Base-by-base conservation (phyloP, 148 eudicot species). In the Fagopyrum esculentum region DNA sequence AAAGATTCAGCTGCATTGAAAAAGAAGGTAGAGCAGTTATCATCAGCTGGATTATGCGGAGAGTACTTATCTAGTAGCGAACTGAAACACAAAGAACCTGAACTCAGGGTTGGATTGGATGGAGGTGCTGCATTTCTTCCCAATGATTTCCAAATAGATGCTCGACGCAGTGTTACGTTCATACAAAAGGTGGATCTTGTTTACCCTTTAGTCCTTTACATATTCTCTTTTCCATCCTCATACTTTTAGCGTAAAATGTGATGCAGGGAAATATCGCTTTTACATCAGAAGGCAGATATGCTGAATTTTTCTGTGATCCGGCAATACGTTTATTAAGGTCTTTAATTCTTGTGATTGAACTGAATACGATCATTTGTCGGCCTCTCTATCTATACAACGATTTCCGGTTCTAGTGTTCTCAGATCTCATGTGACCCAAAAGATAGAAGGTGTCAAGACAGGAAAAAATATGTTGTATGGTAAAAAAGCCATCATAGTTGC, bases 131-230 rank as follows among this genome's bases (percentile, higher is more conserved):
- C 85, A 26, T 89, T 89, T 82, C 60, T 89, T 43, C 96, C 92
- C 13, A 91, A 95, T 86, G 98, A 95, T 74, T 84, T 77, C 76
- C 96, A 92, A 74, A 71, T 90, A 73, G 98, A 92, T 83, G 95
- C 93, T 82, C 71, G 77, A 13, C 83, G 86, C 69, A 82, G 97
- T 0, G 93, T 92, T 81, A 84, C 83, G 16, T 92, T 79, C 54
- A 83, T 95, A 76, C 90, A 87, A 83, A 85, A 89, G 98, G 98
- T 92, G 45, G 26, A 63, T 68, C 57, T 46, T 2, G 40, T 1
- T 35, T 35, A 35, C 44, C 52, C 56, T 66, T 40, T 9, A 55
- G 3, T 29, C 52, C 56, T 66, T 40, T 9, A 55, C 19, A 30
- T 22, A 8, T 69, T 43, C 71, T 26, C 71, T 61, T 61, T 9